These are phyloP conservation scores for Ogataea saltuana DNA, from an alignment of 805 yeast genomes.

Conservation along the genomic window DNA sequence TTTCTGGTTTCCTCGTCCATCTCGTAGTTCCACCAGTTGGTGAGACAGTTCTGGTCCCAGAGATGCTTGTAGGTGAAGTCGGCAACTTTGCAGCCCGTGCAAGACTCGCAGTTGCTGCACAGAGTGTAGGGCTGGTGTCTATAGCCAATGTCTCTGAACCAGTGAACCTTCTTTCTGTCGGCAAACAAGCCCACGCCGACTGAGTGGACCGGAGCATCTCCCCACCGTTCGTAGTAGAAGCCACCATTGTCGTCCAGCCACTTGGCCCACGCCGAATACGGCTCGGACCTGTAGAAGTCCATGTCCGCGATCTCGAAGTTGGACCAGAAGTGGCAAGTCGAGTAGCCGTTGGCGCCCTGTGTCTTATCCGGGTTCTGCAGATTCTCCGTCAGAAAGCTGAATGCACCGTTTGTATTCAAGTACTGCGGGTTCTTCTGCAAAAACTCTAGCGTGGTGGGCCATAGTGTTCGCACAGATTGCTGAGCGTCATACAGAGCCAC, in stretches of 20 bases:
- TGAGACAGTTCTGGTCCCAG: slow-evolving; percentile 71
- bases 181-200: slow-evolving; percentile 72
- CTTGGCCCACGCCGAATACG: slow-evolving; percentile 65
- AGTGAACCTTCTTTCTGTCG: slow-evolving; percentile 67
- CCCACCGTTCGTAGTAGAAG: slow-evolving; percentile 90
- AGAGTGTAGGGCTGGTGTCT: slow-evolving; percentile 65
- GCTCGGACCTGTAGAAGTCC: slow-evolving; percentile 73
- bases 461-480: slow-evolving; percentile 58
- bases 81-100: slow-evolving; percentile 53
- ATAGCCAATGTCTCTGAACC: slow-evolving; percentile 87
- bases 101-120: slow-evolving; percentile 64
- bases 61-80: slow-evolving; percentile 55
- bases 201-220: slow-evolving; percentile 90
- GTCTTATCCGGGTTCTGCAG: slow-evolving; percentile 51
- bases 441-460: slow-evolving; percentile 70
- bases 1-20: slow-evolving; percentile 32
- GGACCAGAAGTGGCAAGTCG: slow-evolving; percentile 85
- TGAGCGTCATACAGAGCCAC: slow-evolving; percentile 70
- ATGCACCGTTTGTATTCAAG: slow-evolving; percentile 54
- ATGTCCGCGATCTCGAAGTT: slow-evolving; percentile 84
- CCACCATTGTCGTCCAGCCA: slow-evolving; percentile 71
- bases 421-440: slow-evolving; percentile 57
- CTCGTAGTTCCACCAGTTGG: slow-evolving; percentile 61
- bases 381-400: slow-evolving; percentile 52
- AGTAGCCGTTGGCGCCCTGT: slow-evolving; percentile 43